phyloP scores from a whole-genome alignment of 2,329 filamentous ascomycete genomes.

The Aspergillus terreus region DNA sequence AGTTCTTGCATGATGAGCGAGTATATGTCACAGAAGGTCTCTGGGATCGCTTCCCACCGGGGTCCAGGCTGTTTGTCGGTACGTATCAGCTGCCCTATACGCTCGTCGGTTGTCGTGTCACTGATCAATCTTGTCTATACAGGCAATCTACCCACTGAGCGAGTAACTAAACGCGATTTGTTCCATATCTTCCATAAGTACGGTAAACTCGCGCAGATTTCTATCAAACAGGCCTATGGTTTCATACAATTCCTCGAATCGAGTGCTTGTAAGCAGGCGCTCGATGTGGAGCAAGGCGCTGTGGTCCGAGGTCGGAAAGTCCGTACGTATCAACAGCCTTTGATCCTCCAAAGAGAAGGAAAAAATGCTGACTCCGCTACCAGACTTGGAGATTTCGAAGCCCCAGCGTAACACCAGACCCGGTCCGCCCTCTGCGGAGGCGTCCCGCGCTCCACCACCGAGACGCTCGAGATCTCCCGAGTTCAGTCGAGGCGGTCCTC shows the following conservation, averaged over 20 bases:
- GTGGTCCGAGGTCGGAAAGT: slow-evolving; percentile 87
- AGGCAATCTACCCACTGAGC: slow-evolving; percentile 90
- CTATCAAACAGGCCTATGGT: slow-evolving; percentile 92
- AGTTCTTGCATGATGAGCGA: slow-evolving; percentile 49
- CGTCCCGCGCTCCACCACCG: slow-evolving; percentile 34
- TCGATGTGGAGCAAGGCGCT: slow-evolving; percentile 73
- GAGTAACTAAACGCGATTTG: slow-evolving; percentile 88
- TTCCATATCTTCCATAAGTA: slow-evolving; percentile 86
- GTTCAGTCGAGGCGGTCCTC: slow-evolving; percentile 44
- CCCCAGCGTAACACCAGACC: slow-evolving; percentile 73
- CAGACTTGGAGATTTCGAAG: slow-evolving; percentile 61
- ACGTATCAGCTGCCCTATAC: slow-evolving; percentile 17
- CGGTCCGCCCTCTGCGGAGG: slow-evolving; percentile 38
- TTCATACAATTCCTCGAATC: slow-evolving; percentile 90
- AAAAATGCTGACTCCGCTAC: slow-evolving; percentile 16
- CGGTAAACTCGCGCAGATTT: slow-evolving; percentile 87
- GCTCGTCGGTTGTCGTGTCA: background rate
- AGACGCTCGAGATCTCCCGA: slow-evolving; percentile 64
- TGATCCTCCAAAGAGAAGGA: background rate
- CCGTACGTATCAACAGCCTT: slow-evolving; percentile 57
- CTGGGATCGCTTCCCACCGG: slow-evolving; percentile 49
- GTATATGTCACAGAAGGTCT: slow-evolving; percentile 51
- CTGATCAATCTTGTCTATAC: slow-evolving; percentile 5
- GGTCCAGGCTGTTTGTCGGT: slow-evolving; percentile 50
- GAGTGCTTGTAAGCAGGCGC: slow-evolving; percentile 68